Conservation (phyloP, 306 rosid genomes). For the Canavalia gladiata region DNA sequence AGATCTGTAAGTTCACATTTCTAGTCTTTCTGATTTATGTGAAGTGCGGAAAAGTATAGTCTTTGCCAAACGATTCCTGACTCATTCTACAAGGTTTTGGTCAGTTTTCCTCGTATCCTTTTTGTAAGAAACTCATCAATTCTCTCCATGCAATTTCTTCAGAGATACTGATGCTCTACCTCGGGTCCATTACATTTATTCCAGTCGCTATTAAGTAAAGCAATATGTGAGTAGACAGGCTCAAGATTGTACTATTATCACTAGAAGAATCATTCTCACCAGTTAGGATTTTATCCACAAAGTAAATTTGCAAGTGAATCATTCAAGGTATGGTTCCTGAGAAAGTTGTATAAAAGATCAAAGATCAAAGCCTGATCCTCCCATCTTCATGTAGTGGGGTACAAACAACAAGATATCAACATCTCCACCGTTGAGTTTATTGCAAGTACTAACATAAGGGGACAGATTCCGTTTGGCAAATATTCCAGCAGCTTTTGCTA, state of each 20-base stretch:
- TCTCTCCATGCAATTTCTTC: too few relatives aligned
- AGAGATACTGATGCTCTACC: too few relatives aligned
- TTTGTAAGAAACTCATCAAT: too few relatives aligned
- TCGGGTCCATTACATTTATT: too few relatives aligned
- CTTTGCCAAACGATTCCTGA: too few relatives aligned
- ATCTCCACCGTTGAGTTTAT: conserved; percentile 67
- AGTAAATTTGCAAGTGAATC: conserved; percentile 82
- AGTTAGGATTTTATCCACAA: conserved; percentile 80
- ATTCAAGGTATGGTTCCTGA: conserved; percentile 72
- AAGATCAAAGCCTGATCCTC: conserved; percentile 78
- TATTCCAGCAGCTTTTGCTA: conserved; percentile 74
- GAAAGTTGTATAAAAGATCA: conserved; percentile 77
- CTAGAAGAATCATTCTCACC: conserved; percentile 75
- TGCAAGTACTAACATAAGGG: conserved; percentile 74
- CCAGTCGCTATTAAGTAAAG: too few relatives aligned
- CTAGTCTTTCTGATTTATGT: too few relatives aligned
- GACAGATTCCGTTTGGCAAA: conserved; percentile 80
- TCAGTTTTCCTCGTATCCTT: too few relatives aligned
- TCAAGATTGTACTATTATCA: conserved; percentile 78
- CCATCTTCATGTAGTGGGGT: conserved; percentile 70
- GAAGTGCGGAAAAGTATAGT: too few relatives aligned
- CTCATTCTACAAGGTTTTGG: too few relatives aligned
- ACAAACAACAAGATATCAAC: conserved; percentile 74
- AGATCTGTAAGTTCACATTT: too few relatives aligned
- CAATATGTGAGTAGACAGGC: conserved; percentile 79